These are phyloP conservation scores for Picea glauca DNA, from an alignment of 75 land plant species.

Conservation along the genomic window DNA sequence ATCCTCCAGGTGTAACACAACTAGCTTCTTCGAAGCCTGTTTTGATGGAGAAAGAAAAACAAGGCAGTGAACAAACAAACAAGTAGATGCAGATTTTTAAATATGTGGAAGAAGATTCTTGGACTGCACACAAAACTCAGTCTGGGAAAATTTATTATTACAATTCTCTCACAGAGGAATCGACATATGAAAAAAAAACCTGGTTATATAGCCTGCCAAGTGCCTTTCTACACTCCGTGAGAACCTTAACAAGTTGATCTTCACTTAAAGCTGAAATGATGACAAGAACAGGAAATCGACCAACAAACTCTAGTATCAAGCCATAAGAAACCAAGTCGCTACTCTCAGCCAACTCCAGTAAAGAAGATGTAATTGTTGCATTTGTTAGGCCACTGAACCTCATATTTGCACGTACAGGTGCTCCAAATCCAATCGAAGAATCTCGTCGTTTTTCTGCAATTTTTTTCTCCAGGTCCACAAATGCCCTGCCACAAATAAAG, in stretches of 20 bases:
- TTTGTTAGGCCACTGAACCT: conserved; percentile 46
- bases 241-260: conserved; percentile 80
- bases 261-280: conserved; percentile 67
- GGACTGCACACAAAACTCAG: conserved; percentile 94
- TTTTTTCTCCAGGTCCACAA: conserved; percentile 80
- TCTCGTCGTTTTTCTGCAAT: conserved; percentile 83
- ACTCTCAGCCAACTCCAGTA: conserved; percentile 75
- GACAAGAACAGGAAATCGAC: conserved; percentile 77
- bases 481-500: conserved; percentile 85
- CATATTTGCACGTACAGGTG: conserved; percentile 85
- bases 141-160: conserved; percentile 79
- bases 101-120: conserved; percentile 49
- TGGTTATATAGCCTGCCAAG: conserved; percentile 11
- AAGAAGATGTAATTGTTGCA: conserved; percentile 63
- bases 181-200: conserved; percentile 85
- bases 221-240: too few species aligned
- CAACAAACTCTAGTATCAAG: conserved; percentile 81
- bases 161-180: conserved; percentile 82
- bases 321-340: conserved; percentile 84
- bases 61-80: conserved; percentile 11
- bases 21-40: conserved; percentile 1
- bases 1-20: conserved; percentile 3
- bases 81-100: conserved; percentile 18
- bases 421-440: conserved; percentile 87
- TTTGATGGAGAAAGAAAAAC: conserved; percentile 25